Evolutionary conservation across 768 basidiomycete species (phyloP), one percentile per base, ranked within the genome.

Genomic region (Inosperma sp.): DNA sequence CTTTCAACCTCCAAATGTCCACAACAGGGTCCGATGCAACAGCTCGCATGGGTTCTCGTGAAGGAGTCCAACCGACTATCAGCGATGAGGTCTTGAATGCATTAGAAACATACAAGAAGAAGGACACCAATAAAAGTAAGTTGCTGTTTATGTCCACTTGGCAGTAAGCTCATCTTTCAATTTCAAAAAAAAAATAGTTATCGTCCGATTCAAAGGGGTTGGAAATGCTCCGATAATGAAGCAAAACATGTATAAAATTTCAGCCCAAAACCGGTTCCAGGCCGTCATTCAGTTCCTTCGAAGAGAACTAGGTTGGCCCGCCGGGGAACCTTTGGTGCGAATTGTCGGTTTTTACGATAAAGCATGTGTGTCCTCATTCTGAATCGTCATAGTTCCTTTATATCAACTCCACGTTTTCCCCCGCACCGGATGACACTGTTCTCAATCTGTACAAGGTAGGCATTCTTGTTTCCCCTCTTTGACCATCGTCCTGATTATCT

Each of bases 161-260:
- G 10, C 17, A 45, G 27, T 14, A 46, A 10, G 29, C 26, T 34
- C 21, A 29, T 27, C 43, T 36, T 42, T 7, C 31, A 39, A 10
- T 17, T 41, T 42, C 41, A 30, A 19, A 16, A 26, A 2, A 16
- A 22, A 49, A n/a, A 9, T 65, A 98, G 95, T 97, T 44, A 84
- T 97, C 55, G 91, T 99, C 8, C 84, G 93, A 36, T 99, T 99
- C 81, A 94, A 94, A 66, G 93, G 95, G 2, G 89, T 96, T 8
- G 95, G 95, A 39, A 94, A 95, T 60, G 95, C 94, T 1, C 95
- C 95, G 0, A 93, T 99, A 61, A 96, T 99, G 94, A 94, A 88
- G 71, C 91, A 95, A 71, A 97, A 95, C 72, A 89, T 94, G 60
- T 97, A 93, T 82, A 95, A 94, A 76, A 94, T 97, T 62, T 93